A percentile compares a stretch with the other conserved stretches of the same genome.
Conservation (phyloP, 2,329 filamentous ascomycete genomes). For the Aspergillus oerlinghausenensis region DNA sequence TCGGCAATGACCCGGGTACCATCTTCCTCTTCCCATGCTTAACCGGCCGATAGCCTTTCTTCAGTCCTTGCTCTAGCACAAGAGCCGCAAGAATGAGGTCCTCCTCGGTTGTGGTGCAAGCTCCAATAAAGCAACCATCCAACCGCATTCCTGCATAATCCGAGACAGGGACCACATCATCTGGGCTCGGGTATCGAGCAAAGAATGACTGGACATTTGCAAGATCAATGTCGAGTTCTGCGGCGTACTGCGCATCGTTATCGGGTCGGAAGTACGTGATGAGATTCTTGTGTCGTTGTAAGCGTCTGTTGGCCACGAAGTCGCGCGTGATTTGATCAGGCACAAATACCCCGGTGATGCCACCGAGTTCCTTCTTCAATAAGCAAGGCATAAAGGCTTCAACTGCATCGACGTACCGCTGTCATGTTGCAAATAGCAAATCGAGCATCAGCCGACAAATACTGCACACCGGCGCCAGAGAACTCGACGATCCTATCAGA, state of each 20-base stretch:
- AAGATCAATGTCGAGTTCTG: conserved; percentile 36
- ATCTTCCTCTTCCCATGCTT: conserved; percentile 36
- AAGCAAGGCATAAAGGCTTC: neutral
- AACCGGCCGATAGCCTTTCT: conserved; percentile 26
- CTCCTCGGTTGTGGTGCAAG: conserved; percentile 46
- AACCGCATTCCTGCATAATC: conserved; percentile 29
- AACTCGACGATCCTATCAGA: conserved; percentile 45
- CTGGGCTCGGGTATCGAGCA: conserved; percentile 41
- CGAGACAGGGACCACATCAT: conserved; percentile 41
- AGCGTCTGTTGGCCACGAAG: conserved; percentile 33
- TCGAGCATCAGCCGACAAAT: conserved; percentile 41
- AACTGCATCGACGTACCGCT: conserved; percentile 19
- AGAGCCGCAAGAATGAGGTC: conserved; percentile 42
- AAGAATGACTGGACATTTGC: conserved; percentile 35
- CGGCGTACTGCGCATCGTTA: conserved; percentile 36
- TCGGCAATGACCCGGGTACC: conserved; percentile 39
- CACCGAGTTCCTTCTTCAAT: conserved; percentile 36
- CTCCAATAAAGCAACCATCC: conserved; percentile 46
- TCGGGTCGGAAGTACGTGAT: conserved; percentile 39
- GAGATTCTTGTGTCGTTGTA: conserved; percentile 29
- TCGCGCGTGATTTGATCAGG: conserved; percentile 35
- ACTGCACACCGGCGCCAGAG: conserved; percentile 36
- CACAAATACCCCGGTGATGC: conserved; percentile 41
- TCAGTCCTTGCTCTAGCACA: conserved; percentile 38
- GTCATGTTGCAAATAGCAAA: conserved; percentile 49